Conservation (phyloP, 2,329 filamentous ascomycete species). For the Fusarium liriodendri region DNA sequence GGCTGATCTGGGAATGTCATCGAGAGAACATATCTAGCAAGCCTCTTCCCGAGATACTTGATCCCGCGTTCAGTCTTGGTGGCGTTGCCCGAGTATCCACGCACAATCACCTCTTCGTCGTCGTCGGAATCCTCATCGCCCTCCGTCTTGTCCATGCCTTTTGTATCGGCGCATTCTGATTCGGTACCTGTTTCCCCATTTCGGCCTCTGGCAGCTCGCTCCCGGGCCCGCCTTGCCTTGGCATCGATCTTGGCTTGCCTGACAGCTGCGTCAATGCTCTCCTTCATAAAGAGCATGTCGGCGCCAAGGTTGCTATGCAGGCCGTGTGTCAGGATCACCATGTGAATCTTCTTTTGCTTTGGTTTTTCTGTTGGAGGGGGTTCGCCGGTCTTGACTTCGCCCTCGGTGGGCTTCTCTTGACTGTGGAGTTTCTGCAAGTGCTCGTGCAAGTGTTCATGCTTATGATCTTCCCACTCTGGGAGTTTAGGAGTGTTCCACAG, state of each 20-base stretch:
- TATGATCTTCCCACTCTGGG: slow-evolving; percentile 69
- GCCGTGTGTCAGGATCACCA: slow-evolving; percentile 94
- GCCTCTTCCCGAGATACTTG: slow-evolving; percentile 93
- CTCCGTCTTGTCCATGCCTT: slow-evolving; percentile 48
- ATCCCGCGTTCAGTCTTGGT: slow-evolving; percentile 94
- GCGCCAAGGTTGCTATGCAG: slow-evolving; percentile 95
- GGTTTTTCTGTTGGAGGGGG: slow-evolving; percentile 42
- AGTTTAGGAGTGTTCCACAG: slow-evolving; percentile 94
- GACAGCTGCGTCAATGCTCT: slow-evolving; percentile 90
- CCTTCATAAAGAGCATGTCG: slow-evolving; percentile 97
- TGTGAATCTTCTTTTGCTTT: slow-evolving; percentile 83
- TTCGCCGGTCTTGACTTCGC: slow-evolving; percentile 48
- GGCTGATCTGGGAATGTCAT: slow-evolving; percentile 96
- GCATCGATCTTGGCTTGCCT: slow-evolving; percentile 79
- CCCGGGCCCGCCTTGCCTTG: slow-evolving; percentile 67
- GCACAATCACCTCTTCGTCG: slow-evolving; percentile 87
- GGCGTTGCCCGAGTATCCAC: slow-evolving; percentile 90
- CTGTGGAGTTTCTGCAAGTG: slow-evolving; percentile 35
- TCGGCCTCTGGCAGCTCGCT: slow-evolving; percentile 51
- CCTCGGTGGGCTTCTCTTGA: slow-evolving; percentile 49
- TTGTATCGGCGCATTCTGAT: slow-evolving; percentile 29
- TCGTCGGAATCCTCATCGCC: slow-evolving; percentile 60
- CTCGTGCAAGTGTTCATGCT: slow-evolving; percentile 42
- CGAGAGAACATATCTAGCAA: slow-evolving; percentile 89
- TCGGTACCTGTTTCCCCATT: slow-evolving; percentile 10